These are phyloP conservation scores for Colletotrichum spinosum DNA, from an alignment of 2,329 filamentous ascomycete species.

Conservation along the genomic window DNA sequence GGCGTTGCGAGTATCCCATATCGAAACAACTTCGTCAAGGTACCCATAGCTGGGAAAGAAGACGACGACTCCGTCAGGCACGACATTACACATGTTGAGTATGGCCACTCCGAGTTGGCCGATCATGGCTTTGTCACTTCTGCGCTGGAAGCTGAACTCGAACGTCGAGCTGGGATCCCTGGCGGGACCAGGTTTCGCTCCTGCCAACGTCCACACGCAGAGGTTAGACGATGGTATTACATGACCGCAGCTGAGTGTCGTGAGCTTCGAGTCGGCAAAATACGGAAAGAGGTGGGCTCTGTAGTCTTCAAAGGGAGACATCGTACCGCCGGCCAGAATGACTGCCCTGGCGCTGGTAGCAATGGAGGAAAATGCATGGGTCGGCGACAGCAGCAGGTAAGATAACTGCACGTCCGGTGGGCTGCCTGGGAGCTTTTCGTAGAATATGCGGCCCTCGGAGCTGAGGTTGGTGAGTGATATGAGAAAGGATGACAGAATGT, in stretches of 20 bases:
- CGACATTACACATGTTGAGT: slow-evolving; percentile 75
- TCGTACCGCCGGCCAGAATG: slow-evolving; percentile 92
- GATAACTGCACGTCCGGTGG: slow-evolving; percentile 71
- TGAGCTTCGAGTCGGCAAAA: slow-evolving; percentile 71
- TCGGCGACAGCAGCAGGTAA: slow-evolving; percentile 91
- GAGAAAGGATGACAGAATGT: slow-evolving; percentile 73
- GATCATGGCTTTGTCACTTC: slow-evolving; percentile 77
- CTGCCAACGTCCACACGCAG: slow-evolving; percentile 78
- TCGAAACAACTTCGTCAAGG: slow-evolving; percentile 76
- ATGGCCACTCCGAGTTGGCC: slow-evolving; percentile 80
- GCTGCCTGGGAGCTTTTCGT: slow-evolving; percentile 56
- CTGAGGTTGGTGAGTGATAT: slow-evolving; percentile 88
- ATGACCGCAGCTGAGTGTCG: slow-evolving; percentile 91
- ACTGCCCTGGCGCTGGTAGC: slow-evolving; percentile 87
- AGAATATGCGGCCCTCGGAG: slow-evolving; percentile 75
- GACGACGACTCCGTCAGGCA: slow-evolving; percentile 90
- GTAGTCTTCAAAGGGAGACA: slow-evolving; percentile 97
- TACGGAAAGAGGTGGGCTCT: slow-evolving; percentile 86
- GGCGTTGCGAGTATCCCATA: slow-evolving; percentile 64
- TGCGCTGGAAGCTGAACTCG: slow-evolving; percentile 88
- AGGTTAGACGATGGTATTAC: slow-evolving; percentile 89
- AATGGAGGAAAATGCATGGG: slow-evolving; percentile 89
- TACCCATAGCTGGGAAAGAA: slow-evolving; percentile 98
- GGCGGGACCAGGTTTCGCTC: slow-evolving; percentile 47
- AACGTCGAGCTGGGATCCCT: slow-evolving; percentile 63